phyloP scores from a whole-genome alignment of 305 asterid species.

The Nicotiana rustica region DNA sequence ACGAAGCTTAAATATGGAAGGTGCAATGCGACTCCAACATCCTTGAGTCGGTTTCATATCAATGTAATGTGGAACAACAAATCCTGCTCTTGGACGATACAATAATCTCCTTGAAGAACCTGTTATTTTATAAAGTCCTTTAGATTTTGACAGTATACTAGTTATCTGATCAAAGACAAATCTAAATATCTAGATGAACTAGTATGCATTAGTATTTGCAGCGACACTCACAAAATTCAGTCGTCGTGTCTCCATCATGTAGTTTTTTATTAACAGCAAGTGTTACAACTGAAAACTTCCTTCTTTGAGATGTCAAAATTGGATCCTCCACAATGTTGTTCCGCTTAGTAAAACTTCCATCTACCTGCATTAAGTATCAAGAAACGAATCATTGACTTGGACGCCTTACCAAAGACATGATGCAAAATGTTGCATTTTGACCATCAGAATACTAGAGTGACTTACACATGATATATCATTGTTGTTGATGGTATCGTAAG shows the following conservation, averaged over 20 bases:
- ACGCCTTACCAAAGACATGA: background rate
- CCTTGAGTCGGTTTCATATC: slow-evolving; percentile 58
- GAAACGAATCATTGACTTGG: background rate
- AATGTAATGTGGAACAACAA: slow-evolving; percentile 51
- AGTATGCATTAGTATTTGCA: background rate
- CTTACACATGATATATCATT: slow-evolving; percentile 26
- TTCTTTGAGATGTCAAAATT: slow-evolving; percentile 39
- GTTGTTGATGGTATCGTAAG: slow-evolving; percentile 25
- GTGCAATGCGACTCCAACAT: slow-evolving; percentile 69
- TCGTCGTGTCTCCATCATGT: slow-evolving; percentile 39
- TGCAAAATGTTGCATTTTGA: slow-evolving; percentile 30
- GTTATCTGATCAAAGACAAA: background rate
- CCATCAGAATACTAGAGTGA: background rate
- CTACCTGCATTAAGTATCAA: slow-evolving; percentile 36
- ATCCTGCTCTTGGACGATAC: slow-evolving; percentile 65
- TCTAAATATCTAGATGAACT: background rate
- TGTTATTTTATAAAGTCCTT: slow-evolving; percentile 33
- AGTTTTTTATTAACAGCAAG: slow-evolving; percentile 42
- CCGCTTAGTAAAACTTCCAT: slow-evolving; percentile 34
- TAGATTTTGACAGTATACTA: slow-evolving; percentile 18
- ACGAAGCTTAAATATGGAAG: slow-evolving; percentile 81
- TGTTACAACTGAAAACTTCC: slow-evolving; percentile 43
- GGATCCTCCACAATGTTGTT: slow-evolving; percentile 35
- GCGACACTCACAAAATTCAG: slow-evolving; percentile 51
- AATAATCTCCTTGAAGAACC: slow-evolving; percentile 58